These are phyloP conservation scores for Aureobasidium sp. DNA, from an alignment of 2,329 filamentous ascomycete species.

Conservation along the genomic window DNA sequence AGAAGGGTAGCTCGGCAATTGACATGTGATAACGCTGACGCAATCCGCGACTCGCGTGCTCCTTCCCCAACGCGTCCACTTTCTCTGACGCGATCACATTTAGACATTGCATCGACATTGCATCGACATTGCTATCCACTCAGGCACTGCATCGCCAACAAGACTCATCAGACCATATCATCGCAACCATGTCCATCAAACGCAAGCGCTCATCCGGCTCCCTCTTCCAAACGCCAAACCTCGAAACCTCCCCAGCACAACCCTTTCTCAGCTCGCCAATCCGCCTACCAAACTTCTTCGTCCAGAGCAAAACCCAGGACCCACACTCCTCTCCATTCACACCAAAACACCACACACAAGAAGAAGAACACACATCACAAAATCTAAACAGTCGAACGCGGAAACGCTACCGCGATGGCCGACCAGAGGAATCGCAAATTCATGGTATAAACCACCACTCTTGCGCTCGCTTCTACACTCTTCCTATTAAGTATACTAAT, in stretches of 20 bases:
- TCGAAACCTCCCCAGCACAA: too few species aligned
- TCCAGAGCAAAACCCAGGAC: slow-evolving; percentile 20
- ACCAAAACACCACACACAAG: background rate
- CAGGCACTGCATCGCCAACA: background rate
- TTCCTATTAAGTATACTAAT: too few species aligned
- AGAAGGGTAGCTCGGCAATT: background rate
- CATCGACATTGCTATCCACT: background rate
- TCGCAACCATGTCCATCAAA: slow-evolving; percentile 50
- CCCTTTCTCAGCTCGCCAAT: too few species aligned
- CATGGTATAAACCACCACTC: too few species aligned
- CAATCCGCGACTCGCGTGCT: background rate
- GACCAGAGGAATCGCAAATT: slow-evolving; percentile 47
- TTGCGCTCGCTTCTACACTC: too few species aligned
- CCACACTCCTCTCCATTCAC: background rate
- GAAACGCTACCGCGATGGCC: slow-evolving; percentile 50
- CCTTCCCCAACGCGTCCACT: background rate
- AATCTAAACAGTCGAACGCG: slow-evolving; percentile 46
- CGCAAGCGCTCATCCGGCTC: slow-evolving; percentile 44
- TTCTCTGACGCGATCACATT: background rate
- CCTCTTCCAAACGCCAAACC: slow-evolving; percentile 38
- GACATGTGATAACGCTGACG: slow-evolving; percentile 1
- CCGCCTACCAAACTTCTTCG: slow-evolving; percentile 22
- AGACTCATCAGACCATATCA: too few species aligned
- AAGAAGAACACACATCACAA: slow-evolving; percentile 20
- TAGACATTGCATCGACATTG: too few species aligned